Evolutionary conservation across 257 asterid species (phyloP).

Genomic region (Petunia axillaris): DNA sequence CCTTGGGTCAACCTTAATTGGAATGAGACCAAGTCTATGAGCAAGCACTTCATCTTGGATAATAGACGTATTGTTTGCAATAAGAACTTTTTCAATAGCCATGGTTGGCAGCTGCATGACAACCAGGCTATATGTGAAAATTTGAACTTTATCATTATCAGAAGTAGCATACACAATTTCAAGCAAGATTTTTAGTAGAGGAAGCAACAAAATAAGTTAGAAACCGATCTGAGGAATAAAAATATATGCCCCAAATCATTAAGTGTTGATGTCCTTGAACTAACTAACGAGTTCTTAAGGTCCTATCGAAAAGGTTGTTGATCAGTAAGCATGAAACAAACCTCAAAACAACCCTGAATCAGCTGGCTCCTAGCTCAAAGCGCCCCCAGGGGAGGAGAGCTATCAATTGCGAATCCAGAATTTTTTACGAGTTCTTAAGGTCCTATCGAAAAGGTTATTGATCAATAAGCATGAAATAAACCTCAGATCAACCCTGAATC

Average conservation of each 20-base stretch:
- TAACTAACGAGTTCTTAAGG: neutral
- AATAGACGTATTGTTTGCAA: conserved; percentile 91
- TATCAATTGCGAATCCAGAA: too few species aligned
- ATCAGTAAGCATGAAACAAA: neutral
- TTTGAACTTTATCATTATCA: neutral
- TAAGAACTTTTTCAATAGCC: conserved; percentile 90
- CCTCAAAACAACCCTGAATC: neutral
- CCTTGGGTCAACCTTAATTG: conserved; percentile 86
- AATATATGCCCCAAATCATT: neutral
- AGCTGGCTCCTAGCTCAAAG: neutral
- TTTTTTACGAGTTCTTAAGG: too few species aligned
- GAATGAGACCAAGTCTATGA: conserved; percentile 91
- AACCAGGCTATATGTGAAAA: conserved; percentile 20
- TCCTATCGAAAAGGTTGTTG: neutral
- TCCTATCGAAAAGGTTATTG: too few species aligned
- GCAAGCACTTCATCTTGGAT: conserved; percentile 98
- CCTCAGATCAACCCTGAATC: too few species aligned
- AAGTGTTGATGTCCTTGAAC: neutral
- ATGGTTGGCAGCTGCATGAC: conserved; percentile 78
- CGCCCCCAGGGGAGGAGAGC: too few species aligned
- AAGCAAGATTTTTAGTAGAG: neutral
- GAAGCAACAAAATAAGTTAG: conserved; percentile 11
- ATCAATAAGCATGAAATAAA: too few species aligned
- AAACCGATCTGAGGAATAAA: neutral
- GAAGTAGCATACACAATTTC: conserved; percentile 17